Evolutionary conservation across 2,329 filamentous ascomycete genomes (phyloP), one percentile per base, ranked within the genome.

Genomic region (Pseudodiploospora longispora): DNA sequence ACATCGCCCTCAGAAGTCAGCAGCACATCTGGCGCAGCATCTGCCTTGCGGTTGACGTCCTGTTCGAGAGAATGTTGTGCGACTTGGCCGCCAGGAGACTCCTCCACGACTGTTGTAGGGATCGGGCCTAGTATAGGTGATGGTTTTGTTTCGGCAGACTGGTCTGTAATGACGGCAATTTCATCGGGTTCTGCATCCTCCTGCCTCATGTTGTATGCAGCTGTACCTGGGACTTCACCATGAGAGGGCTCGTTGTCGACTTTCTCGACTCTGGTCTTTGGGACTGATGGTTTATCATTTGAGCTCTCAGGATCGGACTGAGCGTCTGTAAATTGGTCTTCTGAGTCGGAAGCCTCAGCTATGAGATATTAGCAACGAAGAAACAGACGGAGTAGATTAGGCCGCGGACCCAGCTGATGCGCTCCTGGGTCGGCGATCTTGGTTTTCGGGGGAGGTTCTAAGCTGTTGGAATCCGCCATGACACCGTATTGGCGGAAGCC

Each of bases 281-380:
- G 79, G 43, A 80, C 72, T 19, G 77, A 74, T 10, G 75, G 75
- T 49, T 58, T 62, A 35, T 61, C 55, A 5, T 61, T 64, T 6
- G 64, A 68, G 58, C 62, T 75, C 52, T 55, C 62, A 46, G 58
- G 68, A 44, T 62, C 72, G 31, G 78, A 81, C 43, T 76, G 76
- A 31, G 81, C 80, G 59, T 85, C 81, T 41, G 77, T 83, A 61
- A 82, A 85, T 63, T 84, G 81, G 52, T 85, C 81, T 38, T 84
- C 81, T 29, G 78, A 82, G 50, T 83, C 81, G 40, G 80, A 82
- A 30, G 68, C 69, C 47, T 75, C 75, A 64, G 60, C 62, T 62
- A 36, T 32, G 27, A 32, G 30, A 42, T 41, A 53, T 65, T 50
- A 66, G 59, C 44, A 49, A 37, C 27, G 10, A 29, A 30, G 12